These are phyloP conservation scores for Sphaerulina vaccinii DNA, from an alignment of 2,329 filamentous ascomycete species.

Conservation along the genomic window DNA sequence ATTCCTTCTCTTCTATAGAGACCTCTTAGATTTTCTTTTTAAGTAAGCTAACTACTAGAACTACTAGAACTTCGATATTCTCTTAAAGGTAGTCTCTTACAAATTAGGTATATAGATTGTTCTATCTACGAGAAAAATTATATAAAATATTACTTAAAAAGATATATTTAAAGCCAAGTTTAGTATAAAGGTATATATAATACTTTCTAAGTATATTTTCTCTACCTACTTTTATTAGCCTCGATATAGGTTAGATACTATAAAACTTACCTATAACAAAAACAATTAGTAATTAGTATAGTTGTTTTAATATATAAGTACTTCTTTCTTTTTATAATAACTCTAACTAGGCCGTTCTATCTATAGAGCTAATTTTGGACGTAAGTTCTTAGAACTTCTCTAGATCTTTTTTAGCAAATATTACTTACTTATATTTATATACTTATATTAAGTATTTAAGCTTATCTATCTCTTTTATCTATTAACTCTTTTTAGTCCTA, in stretches of 20 bases:
- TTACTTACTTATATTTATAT: background rate
- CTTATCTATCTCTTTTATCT: conserved; percentile 5
- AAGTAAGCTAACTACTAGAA: conserved; percentile 3
- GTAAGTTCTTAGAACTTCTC: conserved; percentile 2
- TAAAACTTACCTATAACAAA: conserved; percentile 5
- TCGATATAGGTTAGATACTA: conserved; percentile 3
- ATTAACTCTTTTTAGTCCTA: conserved; percentile 1
- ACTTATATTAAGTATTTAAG: conserved; percentile 2
- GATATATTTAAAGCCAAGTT: conserved; percentile 5
- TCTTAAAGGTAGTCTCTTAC: conserved; percentile 4
- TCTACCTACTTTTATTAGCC: conserved; percentile 1
- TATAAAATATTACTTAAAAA: conserved; percentile 1
- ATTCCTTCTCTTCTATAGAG: conserved; percentile 6
- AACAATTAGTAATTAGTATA: conserved; percentile 2
- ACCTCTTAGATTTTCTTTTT: conserved; percentile 5
- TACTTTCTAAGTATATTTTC: background rate
- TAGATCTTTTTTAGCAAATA: conserved; percentile 1
- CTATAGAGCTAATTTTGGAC: conserved; percentile 3
- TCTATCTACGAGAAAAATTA: conserved; percentile 5
- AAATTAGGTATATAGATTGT: conserved; percentile 1
- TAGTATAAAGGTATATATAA: background rate
- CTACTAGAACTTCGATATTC: conserved; percentile 3
- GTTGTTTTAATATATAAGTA: conserved; percentile 1
- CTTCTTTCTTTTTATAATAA: conserved; percentile 1
- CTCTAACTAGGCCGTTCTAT: conserved; percentile 2